Evolutionary conservation across 176 grass and related monocot species (phyloP).

Genomic region (Secale cereale): DNA sequence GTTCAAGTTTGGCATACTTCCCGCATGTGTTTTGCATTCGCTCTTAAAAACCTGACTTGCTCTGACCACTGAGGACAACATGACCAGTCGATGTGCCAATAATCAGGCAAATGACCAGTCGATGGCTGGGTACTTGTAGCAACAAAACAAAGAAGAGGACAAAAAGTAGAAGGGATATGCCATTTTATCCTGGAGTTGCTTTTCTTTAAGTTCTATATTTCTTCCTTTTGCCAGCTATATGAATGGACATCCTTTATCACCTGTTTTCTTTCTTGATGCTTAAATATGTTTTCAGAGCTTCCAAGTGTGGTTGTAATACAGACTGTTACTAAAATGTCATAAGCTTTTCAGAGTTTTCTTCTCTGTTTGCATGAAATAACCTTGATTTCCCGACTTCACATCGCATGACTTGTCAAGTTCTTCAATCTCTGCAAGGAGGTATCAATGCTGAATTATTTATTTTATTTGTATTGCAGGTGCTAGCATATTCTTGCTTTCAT

Average conservation of each 20-base stretch:
- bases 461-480: slow-evolving; percentile 37
- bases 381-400: neutral
- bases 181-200: too few species aligned
- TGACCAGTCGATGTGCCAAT: neutral
- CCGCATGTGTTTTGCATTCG: neutral
- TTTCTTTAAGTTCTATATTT: too few species aligned
- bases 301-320: too few species aligned
- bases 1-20: neutral
- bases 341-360: neutral
- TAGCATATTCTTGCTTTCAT: slow-evolving; percentile 88
- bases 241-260: too few species aligned
- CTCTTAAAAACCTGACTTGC: neutral
- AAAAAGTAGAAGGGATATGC: too few species aligned
- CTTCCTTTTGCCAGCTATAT: too few species aligned
- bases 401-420: neutral
- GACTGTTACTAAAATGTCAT: neutral
- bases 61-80: neutral
- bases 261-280: too few species aligned
- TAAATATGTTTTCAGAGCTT: too few species aligned
- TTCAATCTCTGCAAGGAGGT: neutral
- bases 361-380: neutral
- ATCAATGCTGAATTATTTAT: neutral
- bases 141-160: too few species aligned
- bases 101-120: too few species aligned
- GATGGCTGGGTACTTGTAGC: too few species aligned